These are phyloP conservation scores for Fragaria vesca DNA, from an alignment of 306 rosid genomes.

Conservation along the genomic window DNA sequence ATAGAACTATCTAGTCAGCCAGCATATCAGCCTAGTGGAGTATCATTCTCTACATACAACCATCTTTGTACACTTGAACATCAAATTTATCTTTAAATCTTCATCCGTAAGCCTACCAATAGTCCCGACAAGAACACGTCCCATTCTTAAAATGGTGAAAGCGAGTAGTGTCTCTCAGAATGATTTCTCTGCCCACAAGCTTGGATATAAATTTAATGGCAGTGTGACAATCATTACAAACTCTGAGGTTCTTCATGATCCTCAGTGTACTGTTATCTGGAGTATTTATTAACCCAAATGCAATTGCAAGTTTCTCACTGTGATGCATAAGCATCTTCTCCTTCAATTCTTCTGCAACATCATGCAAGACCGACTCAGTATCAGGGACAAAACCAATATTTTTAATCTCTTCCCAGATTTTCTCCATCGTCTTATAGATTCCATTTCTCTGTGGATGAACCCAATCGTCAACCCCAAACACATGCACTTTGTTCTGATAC, in stretches of 20 bases:
- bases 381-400: conserved; percentile 68
- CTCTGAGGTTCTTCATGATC: conserved; percentile 86
- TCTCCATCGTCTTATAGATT: conserved; percentile 56
- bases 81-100: not conserved
- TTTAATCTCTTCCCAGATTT: conserved; percentile 80
- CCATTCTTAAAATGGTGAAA: conserved; percentile 88
- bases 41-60: not conserved
- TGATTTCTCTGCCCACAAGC: conserved; percentile 79
- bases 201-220: conserved; percentile 84
- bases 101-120: conserved; percentile 53
- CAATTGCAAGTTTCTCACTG: conserved; percentile 81
- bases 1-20: not conserved
- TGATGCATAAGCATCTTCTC: conserved; percentile 75
- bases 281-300: conserved; percentile 70
- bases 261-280: conserved; percentile 58
- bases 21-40: not conserved
- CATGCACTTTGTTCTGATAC: conserved; percentile 63
- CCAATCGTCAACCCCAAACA: conserved; percentile 75
- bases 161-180: conserved; percentile 72
- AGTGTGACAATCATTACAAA: conserved; percentile 77
- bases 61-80: conserved; percentile 4
- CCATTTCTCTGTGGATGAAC: conserved; percentile 71
- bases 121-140: conserved; percentile 76
- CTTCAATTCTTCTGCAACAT: conserved; percentile 72
- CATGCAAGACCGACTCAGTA: conserved; percentile 58